These are phyloP conservation scores for Beauveria sp. DNA, from an alignment of 2,329 filamentous ascomycete genomes.

Conservation along the genomic window DNA sequence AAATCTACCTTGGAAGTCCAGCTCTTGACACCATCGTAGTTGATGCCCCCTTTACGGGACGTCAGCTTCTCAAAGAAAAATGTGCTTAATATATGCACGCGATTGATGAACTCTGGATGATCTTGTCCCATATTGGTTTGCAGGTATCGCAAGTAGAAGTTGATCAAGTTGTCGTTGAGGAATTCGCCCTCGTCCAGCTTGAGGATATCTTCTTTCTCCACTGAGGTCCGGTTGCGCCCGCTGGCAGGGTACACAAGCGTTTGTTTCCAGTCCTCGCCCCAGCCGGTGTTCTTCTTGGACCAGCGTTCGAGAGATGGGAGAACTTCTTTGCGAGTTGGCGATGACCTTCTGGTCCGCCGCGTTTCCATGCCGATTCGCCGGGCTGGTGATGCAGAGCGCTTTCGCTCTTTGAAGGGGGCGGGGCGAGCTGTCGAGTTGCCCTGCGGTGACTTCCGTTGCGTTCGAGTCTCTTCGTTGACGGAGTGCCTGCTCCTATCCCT, in stretches of 20 bases:
- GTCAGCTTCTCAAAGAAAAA: conserved; percentile 82
- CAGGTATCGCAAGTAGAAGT: conserved; percentile 74
- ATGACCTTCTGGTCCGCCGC: conserved; percentile 20
- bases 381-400: not conserved
- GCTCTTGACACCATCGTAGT: conserved; percentile 75
- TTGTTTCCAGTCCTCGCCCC: conserved; percentile 45
- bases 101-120: conserved; percentile 48
- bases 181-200: conserved; percentile 78
- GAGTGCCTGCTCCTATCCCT: not conserved
- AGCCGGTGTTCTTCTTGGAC: conserved; percentile 43
- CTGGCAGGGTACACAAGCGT: conserved; percentile 54
- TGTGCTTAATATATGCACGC: conserved; percentile 84
- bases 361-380: conserved; percentile 14
- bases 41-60: conserved; percentile 50
- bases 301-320: conserved; percentile 30
- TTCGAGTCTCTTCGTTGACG: not conserved
- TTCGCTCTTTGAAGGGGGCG: not conserved
- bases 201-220: conserved; percentile 65
- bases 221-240: conserved; percentile 54
- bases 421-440: conserved; percentile 12
- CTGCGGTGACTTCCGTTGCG: not conserved
- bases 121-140: conserved; percentile 51
- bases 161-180: conserved; percentile 87
- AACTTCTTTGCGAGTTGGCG: conserved; percentile 10
- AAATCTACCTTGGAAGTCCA: conserved; percentile 87